Conservation (phyloP, 148 eudicot genomes). For the Tetragonia tetragonoides region DNA sequence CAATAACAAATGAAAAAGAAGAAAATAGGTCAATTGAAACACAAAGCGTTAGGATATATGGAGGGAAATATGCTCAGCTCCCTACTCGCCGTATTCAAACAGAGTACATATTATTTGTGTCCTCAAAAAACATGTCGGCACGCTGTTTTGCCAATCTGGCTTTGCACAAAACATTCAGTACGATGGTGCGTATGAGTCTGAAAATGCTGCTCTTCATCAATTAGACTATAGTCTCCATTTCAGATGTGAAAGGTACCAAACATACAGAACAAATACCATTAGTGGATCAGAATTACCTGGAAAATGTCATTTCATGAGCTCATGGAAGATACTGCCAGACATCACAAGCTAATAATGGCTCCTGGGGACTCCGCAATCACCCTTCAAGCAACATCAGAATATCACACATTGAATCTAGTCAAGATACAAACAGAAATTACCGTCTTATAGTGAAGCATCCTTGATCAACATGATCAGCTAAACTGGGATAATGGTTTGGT, state of each 20-base stretch:
- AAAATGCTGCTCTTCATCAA: too few species aligned
- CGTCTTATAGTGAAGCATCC: neutral
- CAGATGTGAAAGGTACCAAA: too few species aligned
- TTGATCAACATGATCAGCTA: neutral
- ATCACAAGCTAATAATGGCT: neutral
- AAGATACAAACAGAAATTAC: neutral
- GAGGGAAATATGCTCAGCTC: too few species aligned
- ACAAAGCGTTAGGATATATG: too few species aligned
- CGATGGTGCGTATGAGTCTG: too few species aligned
- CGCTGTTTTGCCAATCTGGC: too few species aligned
- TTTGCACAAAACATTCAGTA: too few species aligned
- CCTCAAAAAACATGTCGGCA: neutral
- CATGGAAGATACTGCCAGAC: neutral
- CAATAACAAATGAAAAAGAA: too few species aligned
- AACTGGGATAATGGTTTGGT: too few species aligned
- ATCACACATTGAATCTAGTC: neutral
- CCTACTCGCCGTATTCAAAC: neutral
- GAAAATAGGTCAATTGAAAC: too few species aligned
- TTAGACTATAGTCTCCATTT: too few species aligned
- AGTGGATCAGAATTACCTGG: neutral
- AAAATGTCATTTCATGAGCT: neutral
- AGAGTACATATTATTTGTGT: constrained; percentile 1
- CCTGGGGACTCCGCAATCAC: neutral
- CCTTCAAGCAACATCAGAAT: neutral
- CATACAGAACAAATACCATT: too few species aligned